Percentiles rank a stretch among this genome's conserved stretches.
phyloP scores from a whole-genome alignment of 1,284 basidiomycete species.

The Ceratobasidium sp. region DNA sequence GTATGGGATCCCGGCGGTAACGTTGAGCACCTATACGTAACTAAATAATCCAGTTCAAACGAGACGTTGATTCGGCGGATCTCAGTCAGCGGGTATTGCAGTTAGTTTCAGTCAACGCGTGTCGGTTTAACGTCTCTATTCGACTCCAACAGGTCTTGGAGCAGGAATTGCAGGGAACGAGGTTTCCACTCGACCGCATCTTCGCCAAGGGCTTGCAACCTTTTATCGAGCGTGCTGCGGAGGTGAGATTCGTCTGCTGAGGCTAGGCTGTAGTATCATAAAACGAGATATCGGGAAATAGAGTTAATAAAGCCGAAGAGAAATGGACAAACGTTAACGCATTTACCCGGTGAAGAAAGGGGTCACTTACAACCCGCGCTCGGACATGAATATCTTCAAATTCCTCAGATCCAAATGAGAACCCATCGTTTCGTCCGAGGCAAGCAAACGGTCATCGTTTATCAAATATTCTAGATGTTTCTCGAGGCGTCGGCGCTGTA shows the following conservation, averaged over 20 bases:
- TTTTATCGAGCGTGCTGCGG: conserved; percentile 19
- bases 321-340: too few species aligned
- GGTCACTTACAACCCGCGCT: conserved; percentile 76
- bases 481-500: conserved; percentile 62
- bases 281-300: background rate
- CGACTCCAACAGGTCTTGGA: conserved; percentile 25
- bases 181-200: conserved; percentile 26
- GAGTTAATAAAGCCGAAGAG: too few species aligned
- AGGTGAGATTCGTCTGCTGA: conserved; percentile 20
- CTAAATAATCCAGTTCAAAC: background rate
- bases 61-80: too few species aligned
- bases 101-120: conserved; percentile 16
- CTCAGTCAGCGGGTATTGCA: too few species aligned
- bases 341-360: too few species aligned
- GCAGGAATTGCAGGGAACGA: conserved; percentile 13
- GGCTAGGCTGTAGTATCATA: conserved; percentile 25
- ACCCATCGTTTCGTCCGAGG: conserved; percentile 56
- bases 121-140: conserved; percentile 31
- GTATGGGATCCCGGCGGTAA: background rate
- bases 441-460: conserved; percentile 65
- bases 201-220: conserved; percentile 25
- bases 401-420: conserved; percentile 58
- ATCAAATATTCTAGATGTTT: conserved; percentile 62
- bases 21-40: background rate
- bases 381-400: conserved; percentile 66